Conservation (phyloP, 306 rosid species). For the Glycine soja region DNA sequence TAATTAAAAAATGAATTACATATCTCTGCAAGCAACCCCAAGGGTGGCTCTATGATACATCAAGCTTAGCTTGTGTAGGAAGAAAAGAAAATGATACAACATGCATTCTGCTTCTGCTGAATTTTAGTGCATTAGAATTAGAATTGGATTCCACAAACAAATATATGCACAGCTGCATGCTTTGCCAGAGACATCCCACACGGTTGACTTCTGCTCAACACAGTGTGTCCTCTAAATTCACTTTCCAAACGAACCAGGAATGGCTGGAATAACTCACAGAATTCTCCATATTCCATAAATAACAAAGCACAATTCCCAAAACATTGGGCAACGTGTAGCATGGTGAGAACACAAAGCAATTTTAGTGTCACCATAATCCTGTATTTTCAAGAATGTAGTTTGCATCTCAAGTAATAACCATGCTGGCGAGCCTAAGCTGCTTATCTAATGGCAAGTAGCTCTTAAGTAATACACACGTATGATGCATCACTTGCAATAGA, state of each 20-base stretch:
- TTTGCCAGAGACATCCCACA: neutral
- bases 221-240: neutral
- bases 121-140: neutral
- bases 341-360: neutral
- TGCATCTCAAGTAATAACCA: constrained; percentile 54
- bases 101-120: constrained; percentile 31
- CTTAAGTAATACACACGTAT: constrained; percentile 65
- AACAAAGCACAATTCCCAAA: constrained; percentile 17
- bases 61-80: neutral
- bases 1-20: constrained; percentile 22
- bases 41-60: constrained; percentile 13
- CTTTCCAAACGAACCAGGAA: neutral
- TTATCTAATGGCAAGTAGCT: constrained; percentile 80
- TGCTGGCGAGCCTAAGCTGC: constrained; percentile 78
- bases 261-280: constrained; percentile 2
- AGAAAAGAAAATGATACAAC: constrained; percentile 12
- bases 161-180: constrained; percentile 22
- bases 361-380: constrained; percentile 18
- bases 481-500: constrained; percentile 63
- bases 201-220: constrained; percentile 39
- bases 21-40: neutral
- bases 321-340: neutral
- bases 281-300: constrained; percentile 13
- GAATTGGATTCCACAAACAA: neutral
- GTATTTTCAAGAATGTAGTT: constrained; percentile 15